Conservation (phyloP, 805 yeast genomes). For the Zygotorulaspora sp. region DNA sequence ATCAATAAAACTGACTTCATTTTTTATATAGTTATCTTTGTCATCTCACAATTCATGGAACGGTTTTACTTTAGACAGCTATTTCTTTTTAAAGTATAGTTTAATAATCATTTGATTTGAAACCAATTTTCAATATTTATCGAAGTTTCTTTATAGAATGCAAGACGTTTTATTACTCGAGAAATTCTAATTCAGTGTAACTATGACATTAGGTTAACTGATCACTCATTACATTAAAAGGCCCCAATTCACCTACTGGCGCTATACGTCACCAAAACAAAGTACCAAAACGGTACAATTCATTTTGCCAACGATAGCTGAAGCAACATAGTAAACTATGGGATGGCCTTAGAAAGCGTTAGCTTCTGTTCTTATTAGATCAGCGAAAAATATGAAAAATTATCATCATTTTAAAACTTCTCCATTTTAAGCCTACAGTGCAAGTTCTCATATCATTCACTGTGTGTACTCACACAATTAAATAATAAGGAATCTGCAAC, state of each 20-base stretch:
- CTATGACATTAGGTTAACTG: constrained; percentile 59
- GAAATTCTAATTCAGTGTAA: constrained; percentile 59
- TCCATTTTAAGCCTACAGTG: not conserved
- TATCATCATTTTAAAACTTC: constrained; percentile 26
- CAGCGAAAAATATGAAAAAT: constrained; percentile 21
- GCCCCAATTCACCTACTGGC: constrained; percentile 23
- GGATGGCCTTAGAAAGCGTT: constrained; percentile 21
- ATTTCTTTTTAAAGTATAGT: constrained; percentile 8
- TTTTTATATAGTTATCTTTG: constrained; percentile 10
- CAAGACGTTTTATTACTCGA: too few relatives aligned
- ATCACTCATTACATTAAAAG: constrained; percentile 59
- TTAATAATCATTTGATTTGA: constrained; percentile 12
- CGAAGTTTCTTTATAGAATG: too few relatives aligned
- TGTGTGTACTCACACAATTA: not conserved
- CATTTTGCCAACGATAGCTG: not conserved
- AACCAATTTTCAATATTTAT: not conserved
- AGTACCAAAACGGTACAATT: constrained; percentile 21
- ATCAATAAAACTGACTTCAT: constrained; percentile 1
- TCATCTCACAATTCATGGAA: constrained; percentile 11
- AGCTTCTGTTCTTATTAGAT: constrained; percentile 26
- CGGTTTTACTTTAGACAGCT: constrained; percentile 9
- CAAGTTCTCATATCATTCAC: too few relatives aligned
- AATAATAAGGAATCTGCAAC: too few relatives aligned
- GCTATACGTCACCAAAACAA: constrained; percentile 5
- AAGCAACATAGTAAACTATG: constrained; percentile 2